Evolutionary conservation across 345 rosid species (phyloP).

Genomic region (Gossypium stocksii): DNA sequence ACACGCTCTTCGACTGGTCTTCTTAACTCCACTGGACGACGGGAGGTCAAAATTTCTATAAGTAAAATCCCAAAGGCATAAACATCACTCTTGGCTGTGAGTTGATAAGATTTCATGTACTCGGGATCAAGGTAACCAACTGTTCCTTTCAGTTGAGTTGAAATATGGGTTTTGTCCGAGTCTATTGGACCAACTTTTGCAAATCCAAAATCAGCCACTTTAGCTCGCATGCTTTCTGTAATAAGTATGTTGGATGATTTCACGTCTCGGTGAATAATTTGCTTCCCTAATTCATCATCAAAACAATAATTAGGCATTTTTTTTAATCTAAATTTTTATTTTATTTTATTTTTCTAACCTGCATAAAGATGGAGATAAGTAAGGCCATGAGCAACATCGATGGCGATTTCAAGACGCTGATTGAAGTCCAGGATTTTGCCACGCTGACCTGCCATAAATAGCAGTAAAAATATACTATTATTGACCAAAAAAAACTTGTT

Average conservation of each 20-base stretch:
- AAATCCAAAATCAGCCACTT: constrained; percentile 95
- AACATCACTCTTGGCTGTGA: constrained; percentile 88
- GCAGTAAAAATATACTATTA: background rate
- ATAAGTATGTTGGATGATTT: constrained; percentile 92
- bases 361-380: constrained; percentile 88
- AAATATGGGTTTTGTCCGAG: constrained; percentile 61
- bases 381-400: constrained; percentile 92
- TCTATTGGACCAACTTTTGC: constrained; percentile 75
- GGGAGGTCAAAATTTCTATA: constrained; percentile 78
- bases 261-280: constrained; percentile 90
- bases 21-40: constrained; percentile 80
- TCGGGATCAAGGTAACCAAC: constrained; percentile 96
- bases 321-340: background rate
- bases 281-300: constrained; percentile 56
- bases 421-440: constrained; percentile 76
- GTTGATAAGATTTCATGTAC: constrained; percentile 91
- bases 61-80: constrained; percentile 88
- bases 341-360: constrained; percentile 45
- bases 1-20: constrained; percentile 60
- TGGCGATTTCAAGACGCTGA: constrained; percentile 87
- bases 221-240: constrained; percentile 90
- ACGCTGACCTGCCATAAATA: constrained; percentile 43
- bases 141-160: constrained; percentile 93
- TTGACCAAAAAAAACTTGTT: background rate
- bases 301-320: constrained; percentile 2